phyloP scores from a whole-genome alignment of 2,329 filamentous ascomycete genomes.

The Ophiosphaerella narmari region DNA sequence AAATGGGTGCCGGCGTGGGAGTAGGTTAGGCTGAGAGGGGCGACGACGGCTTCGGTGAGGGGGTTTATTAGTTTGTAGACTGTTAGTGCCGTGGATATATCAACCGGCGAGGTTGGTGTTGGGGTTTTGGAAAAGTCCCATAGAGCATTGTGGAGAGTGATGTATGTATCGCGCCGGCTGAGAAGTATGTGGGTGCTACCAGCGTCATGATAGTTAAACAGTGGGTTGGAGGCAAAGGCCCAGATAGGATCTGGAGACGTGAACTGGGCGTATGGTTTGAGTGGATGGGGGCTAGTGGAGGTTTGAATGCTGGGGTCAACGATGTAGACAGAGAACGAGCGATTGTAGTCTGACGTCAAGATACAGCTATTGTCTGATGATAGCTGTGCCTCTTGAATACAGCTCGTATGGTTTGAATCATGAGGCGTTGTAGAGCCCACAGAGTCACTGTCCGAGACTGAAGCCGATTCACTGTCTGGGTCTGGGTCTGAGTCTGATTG shows the following conservation, averaged over 20 bases:
- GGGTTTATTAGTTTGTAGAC: conserved; percentile 61
- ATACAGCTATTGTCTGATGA: conserved; percentile 62
- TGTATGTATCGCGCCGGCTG: conserved; percentile 59
- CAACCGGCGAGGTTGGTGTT: conserved; percentile 11
- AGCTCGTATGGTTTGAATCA: conserved; percentile 19
- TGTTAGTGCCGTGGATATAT: conserved; percentile 44
- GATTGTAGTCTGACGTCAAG: conserved; percentile 58
- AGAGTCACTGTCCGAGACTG: neutral
- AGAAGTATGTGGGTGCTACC: conserved; percentile 57
- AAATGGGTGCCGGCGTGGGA: conserved; percentile 55
- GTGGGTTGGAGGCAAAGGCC: conserved; percentile 59
- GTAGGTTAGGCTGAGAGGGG: conserved; percentile 62
- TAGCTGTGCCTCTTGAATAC: conserved; percentile 37
- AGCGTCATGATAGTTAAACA: conserved; percentile 57
- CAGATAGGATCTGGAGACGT: conserved; percentile 57
- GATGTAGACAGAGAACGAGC: conserved; percentile 58
- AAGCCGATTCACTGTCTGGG: neutral
- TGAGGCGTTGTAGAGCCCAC: neutral
- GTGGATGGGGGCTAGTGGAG: conserved; percentile 8
- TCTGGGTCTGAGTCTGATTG: conserved; percentile 2
- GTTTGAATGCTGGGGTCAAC: conserved; percentile 17
- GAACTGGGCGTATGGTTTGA: conserved; percentile 55
- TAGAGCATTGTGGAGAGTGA: conserved; percentile 61
- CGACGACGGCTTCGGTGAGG: conserved; percentile 61
- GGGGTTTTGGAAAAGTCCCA: conserved; percentile 36